A percentile compares a stretch with the other conserved stretches of the same genome.
Evolutionary conservation across 306 rosid species (phyloP).

Genomic region (Begonia loranthoides): DNA sequence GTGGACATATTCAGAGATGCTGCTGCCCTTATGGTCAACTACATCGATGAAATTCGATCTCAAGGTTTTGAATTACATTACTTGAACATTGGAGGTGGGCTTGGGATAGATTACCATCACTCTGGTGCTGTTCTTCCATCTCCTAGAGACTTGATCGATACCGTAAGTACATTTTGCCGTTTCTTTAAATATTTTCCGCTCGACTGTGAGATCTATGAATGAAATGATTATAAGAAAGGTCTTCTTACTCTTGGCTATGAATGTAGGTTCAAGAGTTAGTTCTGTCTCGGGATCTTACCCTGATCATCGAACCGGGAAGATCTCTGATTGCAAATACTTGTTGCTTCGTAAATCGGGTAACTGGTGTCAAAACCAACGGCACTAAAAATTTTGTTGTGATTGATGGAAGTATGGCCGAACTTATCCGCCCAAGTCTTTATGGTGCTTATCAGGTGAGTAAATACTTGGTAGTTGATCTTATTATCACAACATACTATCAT

Average conservation of each 20-base stretch:
- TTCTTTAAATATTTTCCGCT: no score
- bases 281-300: slow-evolving; percentile 64
- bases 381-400: slow-evolving; percentile 81
- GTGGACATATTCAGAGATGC: slow-evolving; percentile 94
- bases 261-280: slow-evolving; percentile 74
- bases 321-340: slow-evolving; percentile 91
- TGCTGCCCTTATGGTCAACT: slow-evolving; percentile 76
- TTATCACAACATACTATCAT: not conserved
- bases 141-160: slow-evolving; percentile 82
- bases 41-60: slow-evolving; percentile 70
- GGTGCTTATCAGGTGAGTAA: slow-evolving; percentile 82
- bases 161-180: slow-evolving; percentile 28
- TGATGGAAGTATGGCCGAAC: slow-evolving; percentile 99
- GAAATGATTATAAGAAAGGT: not conserved
- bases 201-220: not conserved
- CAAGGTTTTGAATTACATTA: slow-evolving; percentile 85
- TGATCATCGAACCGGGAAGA: slow-evolving; percentile 96
- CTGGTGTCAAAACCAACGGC: slow-evolving; percentile 92
- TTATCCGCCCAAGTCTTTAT: slow-evolving; percentile 93
- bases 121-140: slow-evolving; percentile 71
- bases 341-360: slow-evolving; percentile 85
- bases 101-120: slow-evolving; percentile 89
- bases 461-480: slow-evolving; percentile 2
- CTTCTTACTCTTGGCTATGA: slow-evolving; percentile 6
- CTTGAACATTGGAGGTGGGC: slow-evolving; percentile 92